phyloP scores from a whole-genome alignment of 352 stramenopile species.

The Phytophthora citricola region DNA sequence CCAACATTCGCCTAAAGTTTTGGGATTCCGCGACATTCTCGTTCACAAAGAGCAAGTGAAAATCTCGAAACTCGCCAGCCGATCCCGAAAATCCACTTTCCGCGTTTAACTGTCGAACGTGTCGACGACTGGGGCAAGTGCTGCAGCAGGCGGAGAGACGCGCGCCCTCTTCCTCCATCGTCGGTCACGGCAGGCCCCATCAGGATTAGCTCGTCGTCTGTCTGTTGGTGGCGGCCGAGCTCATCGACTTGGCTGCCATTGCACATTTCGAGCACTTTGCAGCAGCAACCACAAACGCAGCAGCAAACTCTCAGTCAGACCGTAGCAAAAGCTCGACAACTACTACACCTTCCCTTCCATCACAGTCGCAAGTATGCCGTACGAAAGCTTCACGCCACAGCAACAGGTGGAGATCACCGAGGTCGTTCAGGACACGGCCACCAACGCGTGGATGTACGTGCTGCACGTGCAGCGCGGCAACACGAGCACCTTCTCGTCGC shows the following conservation, averaged over 20 bases:
- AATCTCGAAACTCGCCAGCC: background rate
- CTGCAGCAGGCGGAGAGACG: conserved; percentile 11
- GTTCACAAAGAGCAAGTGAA: conserved; percentile 26
- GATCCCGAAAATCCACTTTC: conserved; percentile 24
- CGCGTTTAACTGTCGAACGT: conserved; percentile 18
- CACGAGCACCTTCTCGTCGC: conserved; percentile 41
- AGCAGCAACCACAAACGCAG: conserved; percentile 4
- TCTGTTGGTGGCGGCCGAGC: conserved; percentile 12
- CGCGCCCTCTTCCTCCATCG: conserved; percentile 19
- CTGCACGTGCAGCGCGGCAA: conserved; percentile 55
- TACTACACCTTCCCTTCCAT: conserved; percentile 5
- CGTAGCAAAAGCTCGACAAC: background rate
- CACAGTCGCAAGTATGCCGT: conserved; percentile 51
- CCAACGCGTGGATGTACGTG: conserved; percentile 71
- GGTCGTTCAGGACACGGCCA: conserved; percentile 64
- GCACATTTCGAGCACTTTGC: conserved; percentile 33
- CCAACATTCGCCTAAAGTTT: conserved; percentile 25
- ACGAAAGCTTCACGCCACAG: conserved; percentile 75
- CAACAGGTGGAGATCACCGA: conserved; percentile 70
- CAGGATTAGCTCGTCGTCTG: conserved; percentile 25
- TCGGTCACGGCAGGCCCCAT: conserved; percentile 18
- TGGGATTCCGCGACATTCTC: conserved; percentile 18
- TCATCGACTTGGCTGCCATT: conserved; percentile 28
- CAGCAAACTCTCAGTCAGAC: conserved; percentile 1
- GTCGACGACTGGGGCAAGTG: conserved; percentile 1